A percentile compares a stretch with the other conserved stretches of the same genome.
phyloP scores from a whole-genome alignment of 257 asterid genomes.

The Nicotiana tabacum region DNA sequence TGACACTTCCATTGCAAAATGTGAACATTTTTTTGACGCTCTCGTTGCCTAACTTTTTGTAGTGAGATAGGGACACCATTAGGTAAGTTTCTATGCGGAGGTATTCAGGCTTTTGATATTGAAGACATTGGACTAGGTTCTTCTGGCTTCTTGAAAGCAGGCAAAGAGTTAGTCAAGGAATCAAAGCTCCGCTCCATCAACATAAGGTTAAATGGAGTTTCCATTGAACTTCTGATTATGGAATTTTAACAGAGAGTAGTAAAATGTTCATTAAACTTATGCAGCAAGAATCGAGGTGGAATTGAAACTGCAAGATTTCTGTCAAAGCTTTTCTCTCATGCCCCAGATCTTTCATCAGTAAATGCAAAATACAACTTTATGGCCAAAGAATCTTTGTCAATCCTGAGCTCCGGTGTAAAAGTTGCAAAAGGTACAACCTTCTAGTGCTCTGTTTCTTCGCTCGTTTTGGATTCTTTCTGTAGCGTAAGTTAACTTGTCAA shows the following conservation, averaged over 20 bases:
- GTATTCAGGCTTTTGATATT: constrained; percentile 55
- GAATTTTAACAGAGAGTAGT: constrained; percentile 10
- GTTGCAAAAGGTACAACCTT: constrained; percentile 49
- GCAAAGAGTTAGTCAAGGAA: constrained; percentile 34
- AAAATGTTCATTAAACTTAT: constrained; percentile 18
- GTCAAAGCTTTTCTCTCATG: constrained; percentile 48
- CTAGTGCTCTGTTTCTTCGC: neutral
- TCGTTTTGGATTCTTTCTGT: neutral
- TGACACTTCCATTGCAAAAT: neutral
- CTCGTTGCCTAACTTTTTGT: constrained; percentile 19
- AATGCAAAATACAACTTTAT: constrained; percentile 67
- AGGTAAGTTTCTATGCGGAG: constrained; percentile 59
- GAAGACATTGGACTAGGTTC: constrained; percentile 75
- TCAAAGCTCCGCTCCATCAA: constrained; percentile 51
- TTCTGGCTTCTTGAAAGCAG: constrained; percentile 56
- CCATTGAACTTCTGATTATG: neutral
- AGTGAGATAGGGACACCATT: constrained; percentile 65
- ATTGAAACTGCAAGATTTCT: constrained; percentile 69
- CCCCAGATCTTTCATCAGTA: constrained; percentile 47
- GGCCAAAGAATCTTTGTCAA: constrained; percentile 63
- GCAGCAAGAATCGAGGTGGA: constrained; percentile 82
- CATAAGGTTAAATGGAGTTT: constrained; percentile 52
- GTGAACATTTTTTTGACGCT: neutral
- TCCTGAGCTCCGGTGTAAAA: constrained; percentile 45
- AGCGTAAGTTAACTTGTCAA: neutral